phyloP scores from a whole-genome alignment of 148 eudicot species.

The Camellia lanceoleosa region DNA sequence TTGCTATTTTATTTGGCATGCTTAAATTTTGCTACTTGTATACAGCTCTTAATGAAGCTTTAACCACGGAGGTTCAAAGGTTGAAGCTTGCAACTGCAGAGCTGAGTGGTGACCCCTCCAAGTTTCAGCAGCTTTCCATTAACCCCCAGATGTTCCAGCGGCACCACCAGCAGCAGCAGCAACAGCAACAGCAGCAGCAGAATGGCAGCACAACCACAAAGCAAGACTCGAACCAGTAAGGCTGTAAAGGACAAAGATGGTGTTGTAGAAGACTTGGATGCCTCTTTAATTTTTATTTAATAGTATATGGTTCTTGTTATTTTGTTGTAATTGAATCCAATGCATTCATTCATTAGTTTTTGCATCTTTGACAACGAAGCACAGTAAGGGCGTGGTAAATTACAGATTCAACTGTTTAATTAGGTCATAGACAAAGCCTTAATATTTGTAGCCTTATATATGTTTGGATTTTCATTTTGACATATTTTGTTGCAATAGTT shows the following conservation, averaged over 20 bases:
- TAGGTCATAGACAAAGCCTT: conserved; percentile 22
- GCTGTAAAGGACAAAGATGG: background rate
- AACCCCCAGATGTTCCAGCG: conserved; percentile 66
- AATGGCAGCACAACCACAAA: conserved; percentile 38
- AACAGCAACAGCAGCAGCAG: conserved; percentile 35
- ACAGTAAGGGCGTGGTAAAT: conserved; percentile 19
- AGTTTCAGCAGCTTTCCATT: conserved; percentile 68
- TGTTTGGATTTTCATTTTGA: conserved; percentile 15
- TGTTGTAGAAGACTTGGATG: conserved; percentile 8
- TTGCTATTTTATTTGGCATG: background rate
- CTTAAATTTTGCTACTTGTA: background rate
- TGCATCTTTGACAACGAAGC: conserved; percentile 29
- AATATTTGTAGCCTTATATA: conserved; percentile 13
- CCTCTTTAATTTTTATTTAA: conserved; percentile 10
- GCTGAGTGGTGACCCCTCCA: conserved; percentile 53
- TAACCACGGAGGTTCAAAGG: conserved; percentile 87
- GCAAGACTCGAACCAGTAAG: conserved; percentile 40
- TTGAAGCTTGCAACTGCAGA: conserved; percentile 77
- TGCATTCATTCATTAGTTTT: conserved; percentile 42
- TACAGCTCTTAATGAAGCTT: conserved; percentile 87
- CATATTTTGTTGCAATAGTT: conserved; percentile 13
- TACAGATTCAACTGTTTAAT: conserved; percentile 15
- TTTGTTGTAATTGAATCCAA: conserved; percentile 18
- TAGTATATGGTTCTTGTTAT: conserved; percentile 10
- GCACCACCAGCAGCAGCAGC: conserved; percentile 41